Conservation (phyloP, 1,139 yeast genomes). For the Citeromyces hawaiiensis region DNA sequence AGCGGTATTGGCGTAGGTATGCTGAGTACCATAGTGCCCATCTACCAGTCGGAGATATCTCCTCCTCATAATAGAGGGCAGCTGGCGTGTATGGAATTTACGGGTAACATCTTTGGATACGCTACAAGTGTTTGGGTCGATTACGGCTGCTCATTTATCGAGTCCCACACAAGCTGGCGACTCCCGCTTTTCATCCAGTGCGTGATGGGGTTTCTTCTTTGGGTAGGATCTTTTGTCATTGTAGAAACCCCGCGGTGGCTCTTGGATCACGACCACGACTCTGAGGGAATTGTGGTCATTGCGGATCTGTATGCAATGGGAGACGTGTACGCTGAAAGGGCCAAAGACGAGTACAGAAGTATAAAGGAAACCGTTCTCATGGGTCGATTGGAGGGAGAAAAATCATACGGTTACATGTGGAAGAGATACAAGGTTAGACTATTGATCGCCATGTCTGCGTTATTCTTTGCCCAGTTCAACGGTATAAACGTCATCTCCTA, state of each 20-base stretch:
- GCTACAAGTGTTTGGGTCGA: conserved; percentile 87
- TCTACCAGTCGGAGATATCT: conserved; percentile 83
- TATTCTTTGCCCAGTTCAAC: conserved; percentile 83
- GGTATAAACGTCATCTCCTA: conserved; percentile 90
- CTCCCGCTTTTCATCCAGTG: conserved; percentile 69
- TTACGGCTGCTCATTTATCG: conserved; percentile 57
- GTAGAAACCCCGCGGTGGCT: conserved; percentile 90
- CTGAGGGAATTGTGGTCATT: conserved; percentile 75
- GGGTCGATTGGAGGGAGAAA: conserved; percentile 67
- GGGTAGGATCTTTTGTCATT: conserved; percentile 60
- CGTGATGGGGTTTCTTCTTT: conserved; percentile 56
- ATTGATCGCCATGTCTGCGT: conserved; percentile 84
- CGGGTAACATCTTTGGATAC: conserved; percentile 84
- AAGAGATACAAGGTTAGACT: conserved; percentile 59
- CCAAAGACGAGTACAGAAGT: conserved; percentile 59
- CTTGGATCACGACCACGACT: conserved; percentile 76
- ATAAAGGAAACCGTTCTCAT: conserved; percentile 73
- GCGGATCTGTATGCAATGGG: conserved; percentile 70
- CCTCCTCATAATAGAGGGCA: conserved; percentile 85
- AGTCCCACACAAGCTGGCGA: conserved; percentile 57
- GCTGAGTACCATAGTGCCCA: conserved; percentile 89
- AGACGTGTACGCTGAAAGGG: conserved; percentile 34
- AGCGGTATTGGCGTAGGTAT: conserved; percentile 86
- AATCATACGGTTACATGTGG: conserved; percentile 61
- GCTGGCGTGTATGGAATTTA: conserved; percentile 83